Percentiles rank a stretch among this genome's conserved stretches.
Conservation (phyloP, 805 yeast genomes). For the Suhomyces vadensis region DNA sequence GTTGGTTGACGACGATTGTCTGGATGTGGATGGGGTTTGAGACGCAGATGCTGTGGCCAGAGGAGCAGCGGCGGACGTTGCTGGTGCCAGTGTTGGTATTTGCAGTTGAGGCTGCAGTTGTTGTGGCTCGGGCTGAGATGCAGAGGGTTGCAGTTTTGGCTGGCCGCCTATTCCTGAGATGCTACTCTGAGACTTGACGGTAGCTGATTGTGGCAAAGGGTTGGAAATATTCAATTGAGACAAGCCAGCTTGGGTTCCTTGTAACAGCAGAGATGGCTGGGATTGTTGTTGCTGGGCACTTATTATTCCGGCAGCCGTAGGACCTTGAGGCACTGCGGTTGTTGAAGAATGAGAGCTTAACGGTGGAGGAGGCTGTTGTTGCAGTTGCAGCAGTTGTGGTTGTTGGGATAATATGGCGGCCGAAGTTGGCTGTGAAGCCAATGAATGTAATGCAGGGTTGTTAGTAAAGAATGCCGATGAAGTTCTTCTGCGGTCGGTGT, state of each 20-base stretch:
- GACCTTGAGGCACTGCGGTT: slow-evolving; percentile 11
- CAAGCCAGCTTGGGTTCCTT: slow-evolving; percentile 3
- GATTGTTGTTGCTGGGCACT: slow-evolving; percentile 13
- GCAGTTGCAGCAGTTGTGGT: slow-evolving; percentile 8
- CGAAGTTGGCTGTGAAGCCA: slow-evolving; percentile 3
- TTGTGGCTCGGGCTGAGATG: slow-evolving; percentile 18
- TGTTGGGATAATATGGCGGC: not conserved
- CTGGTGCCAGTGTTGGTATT: slow-evolving; percentile 17
- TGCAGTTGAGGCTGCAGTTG: slow-evolving; percentile 17
- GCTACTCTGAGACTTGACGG: slow-evolving; percentile 1
- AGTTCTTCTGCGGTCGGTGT: slow-evolving; percentile 49
- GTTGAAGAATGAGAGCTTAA: not conserved
- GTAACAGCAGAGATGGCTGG: slow-evolving; percentile 6
- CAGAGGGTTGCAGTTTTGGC: slow-evolving; percentile 12
- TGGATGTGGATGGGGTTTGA: slow-evolving; percentile 6
- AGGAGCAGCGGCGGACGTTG: not conserved
- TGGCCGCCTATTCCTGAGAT: not conserved
- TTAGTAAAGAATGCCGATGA: slow-evolving; percentile 53
- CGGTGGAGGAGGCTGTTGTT: slow-evolving; percentile 10
- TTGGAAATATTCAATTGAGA: slow-evolving; percentile 2
- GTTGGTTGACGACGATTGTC: slow-evolving; percentile 15
- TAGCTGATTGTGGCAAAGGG: not conserved
- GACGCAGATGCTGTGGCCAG: not conserved
- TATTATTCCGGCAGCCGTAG: slow-evolving; percentile 13
- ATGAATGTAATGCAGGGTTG: slow-evolving; percentile 14